Conservation (phyloP, 164 flowering plant species). For the Chloranthus sessilifolius region DNA sequence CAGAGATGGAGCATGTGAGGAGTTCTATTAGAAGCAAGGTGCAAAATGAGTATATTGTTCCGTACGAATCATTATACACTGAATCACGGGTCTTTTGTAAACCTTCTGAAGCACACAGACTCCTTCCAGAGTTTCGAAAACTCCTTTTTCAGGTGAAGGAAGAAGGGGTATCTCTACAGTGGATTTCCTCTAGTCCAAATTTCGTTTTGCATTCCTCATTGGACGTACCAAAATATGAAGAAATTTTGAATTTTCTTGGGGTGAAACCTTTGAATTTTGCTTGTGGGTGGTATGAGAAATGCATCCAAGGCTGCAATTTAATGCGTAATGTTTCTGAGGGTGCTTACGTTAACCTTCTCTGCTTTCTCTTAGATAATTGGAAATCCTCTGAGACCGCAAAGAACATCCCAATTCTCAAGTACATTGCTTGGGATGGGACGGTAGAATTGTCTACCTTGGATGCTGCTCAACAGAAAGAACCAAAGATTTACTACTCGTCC, state of each 20-base stretch:
- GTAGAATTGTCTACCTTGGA: background rate
- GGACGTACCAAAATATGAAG: slow-evolving; percentile 5
- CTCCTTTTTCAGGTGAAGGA: slow-evolving; percentile 8
- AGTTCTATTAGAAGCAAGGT: slow-evolving; percentile 3
- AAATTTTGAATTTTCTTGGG: slow-evolving; percentile 3
- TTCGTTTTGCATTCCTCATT: slow-evolving; percentile 12
- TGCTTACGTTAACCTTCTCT: slow-evolving; percentile 15
- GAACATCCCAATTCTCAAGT: background rate
- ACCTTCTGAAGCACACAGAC: slow-evolving; percentile 8
- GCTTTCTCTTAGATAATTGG: slow-evolving; percentile 14
- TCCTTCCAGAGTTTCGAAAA: slow-evolving; percentile 8
- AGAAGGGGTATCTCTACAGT: background rate
- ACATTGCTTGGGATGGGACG: background rate
- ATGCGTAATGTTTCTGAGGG: slow-evolving; percentile 6
- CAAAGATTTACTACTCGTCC: background rate
- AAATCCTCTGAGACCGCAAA: background rate
- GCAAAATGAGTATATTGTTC: slow-evolving; percentile 5
- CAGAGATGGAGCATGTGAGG: slow-evolving; percentile 4
- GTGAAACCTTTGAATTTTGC: slow-evolving; percentile 6
- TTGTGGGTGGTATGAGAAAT: slow-evolving; percentile 10
- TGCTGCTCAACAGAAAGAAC: background rate
- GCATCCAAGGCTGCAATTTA: slow-evolving; percentile 7
- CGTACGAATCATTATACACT: slow-evolving; percentile 11
- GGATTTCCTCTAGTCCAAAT: slow-evolving; percentile 3
- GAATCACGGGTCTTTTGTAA: background rate